A percentile compares a stretch with the other conserved stretches of the same genome.
Conservation (phyloP, 345 rosid species). For the Iberis pinnata region DNA sequence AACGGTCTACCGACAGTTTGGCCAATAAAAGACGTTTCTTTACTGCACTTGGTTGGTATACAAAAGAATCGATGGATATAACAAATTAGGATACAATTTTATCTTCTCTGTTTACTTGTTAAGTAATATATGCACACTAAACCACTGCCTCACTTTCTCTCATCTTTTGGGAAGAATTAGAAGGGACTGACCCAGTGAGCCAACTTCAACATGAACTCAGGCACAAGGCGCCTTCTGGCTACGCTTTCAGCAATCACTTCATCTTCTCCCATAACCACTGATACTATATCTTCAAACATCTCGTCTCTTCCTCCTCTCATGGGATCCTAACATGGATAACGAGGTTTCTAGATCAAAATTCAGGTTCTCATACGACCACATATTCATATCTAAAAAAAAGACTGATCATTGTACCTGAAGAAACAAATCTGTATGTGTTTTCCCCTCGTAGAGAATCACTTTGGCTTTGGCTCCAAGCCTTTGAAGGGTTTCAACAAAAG, state of each 20-base stretch:
- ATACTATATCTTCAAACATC: conserved; percentile 75
- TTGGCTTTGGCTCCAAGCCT: conserved; percentile 70
- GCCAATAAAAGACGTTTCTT: too few species aligned
- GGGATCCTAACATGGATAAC: conserved; percentile 58
- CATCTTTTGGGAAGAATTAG: conserved; percentile 26
- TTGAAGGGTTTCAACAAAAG: conserved; percentile 64
- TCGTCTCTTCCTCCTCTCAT: conserved; percentile 93
- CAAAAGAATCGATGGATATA: too few species aligned
- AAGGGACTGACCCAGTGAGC: conserved; percentile 88
- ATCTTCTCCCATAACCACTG: conserved; percentile 52
- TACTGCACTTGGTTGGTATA: too few species aligned
- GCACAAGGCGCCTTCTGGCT: conserved; percentile 78
- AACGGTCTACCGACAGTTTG: too few species aligned
- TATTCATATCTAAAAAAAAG: conserved; percentile 1
- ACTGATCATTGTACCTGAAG: conserved; percentile 53
- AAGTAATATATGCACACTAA: conserved; percentile 21
- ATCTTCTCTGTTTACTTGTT: conserved; percentile 9
- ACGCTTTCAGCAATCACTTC: conserved; percentile 50
- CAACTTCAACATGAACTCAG: conserved; percentile 79
- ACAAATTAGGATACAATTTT: too few species aligned
- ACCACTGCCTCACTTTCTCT: neutral
- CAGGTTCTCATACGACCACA: conserved; percentile 2
- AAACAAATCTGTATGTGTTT: conserved; percentile 92
- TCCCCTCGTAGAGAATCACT: conserved; percentile 69
- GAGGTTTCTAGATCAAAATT: neutral